Conservation (phyloP, 2,329 filamentous ascomycete genomes). For the Blumeria graminis region DNA sequence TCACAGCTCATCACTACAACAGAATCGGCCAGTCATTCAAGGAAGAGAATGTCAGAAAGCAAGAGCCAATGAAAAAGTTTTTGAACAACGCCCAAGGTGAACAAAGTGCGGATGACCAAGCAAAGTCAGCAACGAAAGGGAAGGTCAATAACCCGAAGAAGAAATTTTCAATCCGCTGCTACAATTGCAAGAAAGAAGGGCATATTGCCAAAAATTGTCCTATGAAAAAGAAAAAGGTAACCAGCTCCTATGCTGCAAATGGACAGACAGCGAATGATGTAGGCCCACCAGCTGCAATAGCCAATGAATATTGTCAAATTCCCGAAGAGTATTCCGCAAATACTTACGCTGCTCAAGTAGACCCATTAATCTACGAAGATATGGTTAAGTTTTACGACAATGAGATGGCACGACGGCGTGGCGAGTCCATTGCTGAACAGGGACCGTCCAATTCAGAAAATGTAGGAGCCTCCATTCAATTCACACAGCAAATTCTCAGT, state of each 20-base stretch:
- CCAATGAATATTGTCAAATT: not conserved
- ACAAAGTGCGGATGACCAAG: not conserved
- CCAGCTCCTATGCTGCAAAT: not conserved
- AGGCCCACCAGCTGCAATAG: not conserved
- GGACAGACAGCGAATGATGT: not conserved
- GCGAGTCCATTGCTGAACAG: not conserved
- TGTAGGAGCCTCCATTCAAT: not conserved
- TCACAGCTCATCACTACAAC: not conserved
- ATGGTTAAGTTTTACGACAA: not conserved
- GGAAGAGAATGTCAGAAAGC: not conserved
- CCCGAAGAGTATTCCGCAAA: not conserved
- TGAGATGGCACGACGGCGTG: not conserved
- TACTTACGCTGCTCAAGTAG: not conserved
- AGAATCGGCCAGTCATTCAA: not conserved
- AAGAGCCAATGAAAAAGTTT: not conserved
- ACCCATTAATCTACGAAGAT: not conserved
- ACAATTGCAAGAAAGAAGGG: not conserved
- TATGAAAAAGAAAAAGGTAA: not conserved
- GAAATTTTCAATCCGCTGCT: not conserved
- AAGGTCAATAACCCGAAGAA: not conserved
- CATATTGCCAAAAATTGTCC: not conserved
- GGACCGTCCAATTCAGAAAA: not conserved
- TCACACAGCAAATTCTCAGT: not conserved
- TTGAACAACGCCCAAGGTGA: not conserved
- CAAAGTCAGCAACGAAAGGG: not conserved